Evolutionary conservation across 75 land plant genomes (phyloP).

Genomic region (Sequoiadendron giganteum): DNA sequence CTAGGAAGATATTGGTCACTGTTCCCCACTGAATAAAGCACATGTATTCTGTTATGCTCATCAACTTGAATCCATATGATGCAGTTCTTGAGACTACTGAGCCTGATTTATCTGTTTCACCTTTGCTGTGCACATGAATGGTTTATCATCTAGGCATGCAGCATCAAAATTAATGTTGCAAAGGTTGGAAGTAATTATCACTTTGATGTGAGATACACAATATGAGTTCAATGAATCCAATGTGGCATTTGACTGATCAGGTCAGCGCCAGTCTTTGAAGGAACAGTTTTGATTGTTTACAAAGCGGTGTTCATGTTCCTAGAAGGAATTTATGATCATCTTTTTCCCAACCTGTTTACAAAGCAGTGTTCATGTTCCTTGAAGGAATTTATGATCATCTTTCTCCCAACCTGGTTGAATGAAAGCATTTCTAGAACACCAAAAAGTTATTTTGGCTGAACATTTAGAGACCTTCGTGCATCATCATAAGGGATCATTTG

Average conservation of each 20-base stretch:
- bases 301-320: not conserved
- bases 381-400: not conserved
- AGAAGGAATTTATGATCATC: not conserved
- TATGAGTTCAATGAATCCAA: not conserved
- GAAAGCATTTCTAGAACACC: not conserved
- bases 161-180: not conserved
- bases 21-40: not conserved
- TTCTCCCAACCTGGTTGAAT: not conserved
- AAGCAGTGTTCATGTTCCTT: not conserved
- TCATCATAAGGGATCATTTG: not conserved
- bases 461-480: not conserved
- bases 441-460: not conserved
- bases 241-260: not conserved
- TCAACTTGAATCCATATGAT: not conserved
- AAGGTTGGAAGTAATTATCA: not conserved
- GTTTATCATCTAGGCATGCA: not conserved
- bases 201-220: not conserved
- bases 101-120: not conserved
- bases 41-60: not conserved
- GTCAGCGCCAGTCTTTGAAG: not conserved
- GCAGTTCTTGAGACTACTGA: not conserved
- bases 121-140: not conserved
- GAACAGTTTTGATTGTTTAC: not conserved
- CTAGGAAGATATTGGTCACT: not conserved
- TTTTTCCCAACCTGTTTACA: not conserved